These are phyloP conservation scores for Vitis vinifera DNA, from an alignment of 164 flowering plant genomes.

Conservation along the genomic window DNA sequence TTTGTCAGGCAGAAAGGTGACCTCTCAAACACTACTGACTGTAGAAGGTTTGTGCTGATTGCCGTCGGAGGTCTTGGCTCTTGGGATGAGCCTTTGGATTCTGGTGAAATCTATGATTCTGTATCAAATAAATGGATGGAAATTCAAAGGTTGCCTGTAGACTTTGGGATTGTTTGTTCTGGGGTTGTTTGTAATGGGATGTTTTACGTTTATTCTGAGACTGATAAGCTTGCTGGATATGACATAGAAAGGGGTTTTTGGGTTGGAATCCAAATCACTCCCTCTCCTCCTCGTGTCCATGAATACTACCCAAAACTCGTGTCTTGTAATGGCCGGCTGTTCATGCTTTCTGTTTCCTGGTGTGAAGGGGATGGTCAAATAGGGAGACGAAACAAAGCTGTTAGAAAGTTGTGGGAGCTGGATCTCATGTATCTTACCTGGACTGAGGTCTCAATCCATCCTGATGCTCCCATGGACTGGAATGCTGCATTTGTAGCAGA, in stretches of 20 bases:
- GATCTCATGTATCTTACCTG: conserved; percentile 63
- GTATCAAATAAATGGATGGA: conserved; percentile 79
- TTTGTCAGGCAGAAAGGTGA: conserved; percentile 38
- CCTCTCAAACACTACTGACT: conserved; percentile 28
- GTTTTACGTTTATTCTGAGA: conserved; percentile 87
- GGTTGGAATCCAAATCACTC: conserved; percentile 65
- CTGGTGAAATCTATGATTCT: conserved; percentile 90
- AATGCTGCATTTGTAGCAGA: conserved; percentile 88
- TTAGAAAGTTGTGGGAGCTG: conserved; percentile 92
- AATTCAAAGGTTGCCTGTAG: conserved; percentile 67
- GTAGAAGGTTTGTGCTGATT: conserved; percentile 65
- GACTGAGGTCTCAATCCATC: conserved; percentile 83
- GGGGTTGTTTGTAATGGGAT: conserved; percentile 70
- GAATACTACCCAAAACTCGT: conserved; percentile 86
- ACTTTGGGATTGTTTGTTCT: conserved; percentile 78
- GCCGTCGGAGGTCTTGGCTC: conserved; percentile 89
- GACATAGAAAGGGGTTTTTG: conserved; percentile 83
- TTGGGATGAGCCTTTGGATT: conserved; percentile 88
- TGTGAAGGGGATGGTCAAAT: conserved; percentile 84
- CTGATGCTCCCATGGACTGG: conserved; percentile 99
- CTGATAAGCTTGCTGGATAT: conserved; percentile 74
- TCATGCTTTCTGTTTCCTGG: conserved; percentile 98
- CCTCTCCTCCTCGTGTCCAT: conserved; percentile 77
- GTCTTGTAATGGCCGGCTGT: conserved; percentile 55
- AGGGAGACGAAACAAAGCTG: conserved; percentile 79